Evolutionary conservation across 148 eudicot genomes (phyloP), one percentile per base, ranked within the genome.

Genomic region (Camellia japonica): DNA sequence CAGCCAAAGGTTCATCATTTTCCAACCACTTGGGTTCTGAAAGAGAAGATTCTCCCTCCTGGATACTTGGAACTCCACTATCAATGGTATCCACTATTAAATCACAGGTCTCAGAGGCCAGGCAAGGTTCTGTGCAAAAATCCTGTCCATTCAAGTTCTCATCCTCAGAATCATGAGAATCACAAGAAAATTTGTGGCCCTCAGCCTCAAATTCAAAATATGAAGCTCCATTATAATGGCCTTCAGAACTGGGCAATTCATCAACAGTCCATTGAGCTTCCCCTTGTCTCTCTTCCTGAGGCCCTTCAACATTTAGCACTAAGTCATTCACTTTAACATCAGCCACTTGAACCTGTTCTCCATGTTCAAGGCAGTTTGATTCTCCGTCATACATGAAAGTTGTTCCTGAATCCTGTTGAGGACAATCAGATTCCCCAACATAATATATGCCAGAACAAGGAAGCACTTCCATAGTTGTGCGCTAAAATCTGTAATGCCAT

Each of bases 1-100:
- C 93, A 77, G 99, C 89, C 77, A 89, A 80, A 79, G 97, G 82
- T 84, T 91, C 94, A 87, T 89, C 95, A 47, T 74, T 82, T 74
- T 90, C 92, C 1, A 91, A 87, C 88, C 93, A 92, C 77, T 83
- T 75, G 54, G 85, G 68, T 81, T 86, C 90, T 23, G 85, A 80
- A 84, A 75, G 62, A 63, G 87, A 82, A 51, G 86, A 79, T 56
- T 84, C 90, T 14, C 83, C 84, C 58, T 95, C 91, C 74, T 86
- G 76, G 56, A 79, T 83, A 77, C 72, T 64, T 69, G 77, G 81
- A 3, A 87, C 63, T 49, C 81, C 95, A 80, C 83, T 81, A 65
- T 90, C 95, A 80, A 80, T 88, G 74, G 93, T 87, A 85, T 90
- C 85, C 61, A 86, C 84, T 69, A 84, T 84, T 65, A 87, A 81